These are phyloP conservation scores for Euphorbia peplus DNA, from an alignment of 345 rosid genomes.

Conservation along the genomic window DNA sequence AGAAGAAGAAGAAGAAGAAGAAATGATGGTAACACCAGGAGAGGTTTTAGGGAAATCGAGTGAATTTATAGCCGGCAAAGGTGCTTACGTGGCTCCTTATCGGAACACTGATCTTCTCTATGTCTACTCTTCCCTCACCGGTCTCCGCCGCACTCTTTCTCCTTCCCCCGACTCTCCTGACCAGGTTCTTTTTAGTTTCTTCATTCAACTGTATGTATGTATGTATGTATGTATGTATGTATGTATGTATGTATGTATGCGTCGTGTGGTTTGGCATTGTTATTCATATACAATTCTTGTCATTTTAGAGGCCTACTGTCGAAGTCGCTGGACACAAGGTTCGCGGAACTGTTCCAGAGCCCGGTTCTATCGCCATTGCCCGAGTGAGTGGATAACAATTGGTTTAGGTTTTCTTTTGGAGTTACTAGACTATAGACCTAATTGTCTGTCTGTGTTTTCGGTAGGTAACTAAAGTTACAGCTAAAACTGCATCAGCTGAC, in stretches of 20 bases:
- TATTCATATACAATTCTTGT: conserved; percentile 8
- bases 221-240: background rate
- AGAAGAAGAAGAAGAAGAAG: conserved; percentile 35
- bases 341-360: conserved; percentile 77
- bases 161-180: conserved; percentile 59
- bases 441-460: conserved; percentile 12
- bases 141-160: conserved; percentile 45
- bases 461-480: conserved; percentile 84
- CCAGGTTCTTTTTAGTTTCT: conserved; percentile 70
- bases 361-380: conserved; percentile 76
- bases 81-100: conserved; percentile 59
- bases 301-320: conserved; percentile 59
- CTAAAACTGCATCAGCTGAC: conserved; percentile 71
- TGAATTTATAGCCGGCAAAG: conserved; percentile 71
- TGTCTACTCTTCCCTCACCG: conserved; percentile 81
- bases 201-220: background rate
- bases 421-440: background rate
- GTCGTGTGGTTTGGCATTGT: background rate
- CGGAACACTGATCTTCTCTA: conserved; percentile 34
- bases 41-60: conserved; percentile 59
- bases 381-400: no score
- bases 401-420: background rate
- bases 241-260: no score
- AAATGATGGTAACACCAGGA: conserved; percentile 71
- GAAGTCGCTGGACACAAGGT: conserved; percentile 86